Evolutionary conservation across 306 rosid species (phyloP), one percentile per base, ranked within the genome.

Genomic region (Gillenia trifoliata): DNA sequence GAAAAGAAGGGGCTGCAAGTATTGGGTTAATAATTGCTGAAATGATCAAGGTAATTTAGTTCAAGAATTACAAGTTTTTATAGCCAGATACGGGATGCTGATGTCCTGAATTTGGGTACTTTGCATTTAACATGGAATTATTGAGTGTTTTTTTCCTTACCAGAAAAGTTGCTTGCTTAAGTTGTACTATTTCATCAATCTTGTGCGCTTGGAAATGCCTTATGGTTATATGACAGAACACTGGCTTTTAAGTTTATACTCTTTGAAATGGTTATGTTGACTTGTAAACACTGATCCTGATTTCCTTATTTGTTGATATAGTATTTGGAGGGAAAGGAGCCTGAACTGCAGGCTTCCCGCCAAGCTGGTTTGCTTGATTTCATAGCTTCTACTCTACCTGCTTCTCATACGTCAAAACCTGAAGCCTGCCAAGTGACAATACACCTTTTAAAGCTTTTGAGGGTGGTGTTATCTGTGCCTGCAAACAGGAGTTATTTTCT

Each of bases 1-100:
- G 98, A 85, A 94, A 94, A 90, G 98, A 94, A 90, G 98, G 98
- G 68, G 96, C 97, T 77, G 82, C 93, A 33, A 94, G 96, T 79
- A 88, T 94, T 50, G 98, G 95, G 77, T 79, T 91, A 75, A 91
- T 91, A 78, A 85, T 85, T 81, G 87, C 96, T 69, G 98, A 94
- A 83, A 94, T 94, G 86, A 90, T 94, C 74, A 94, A 90, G 98
- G 98, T 94, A 90, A 30, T 77, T 13, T 45, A 57, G 60, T 72
- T 66, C 23, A 23, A n/a, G 26, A 54, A 60, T 55, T 43, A 28
- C 22, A 19, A 43, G 36, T 26, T 72, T 50, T 52, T 28, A n/a
- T 70, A 33, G 60, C 55, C 40, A 3, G 60, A 60, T 56, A 38
- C 29, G 47, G 52, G 55, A 13, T 34, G 5, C 50, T 60, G 70